phyloP scores from a whole-genome alignment of 305 asterid species.

The Solanum chacoense region DNA sequence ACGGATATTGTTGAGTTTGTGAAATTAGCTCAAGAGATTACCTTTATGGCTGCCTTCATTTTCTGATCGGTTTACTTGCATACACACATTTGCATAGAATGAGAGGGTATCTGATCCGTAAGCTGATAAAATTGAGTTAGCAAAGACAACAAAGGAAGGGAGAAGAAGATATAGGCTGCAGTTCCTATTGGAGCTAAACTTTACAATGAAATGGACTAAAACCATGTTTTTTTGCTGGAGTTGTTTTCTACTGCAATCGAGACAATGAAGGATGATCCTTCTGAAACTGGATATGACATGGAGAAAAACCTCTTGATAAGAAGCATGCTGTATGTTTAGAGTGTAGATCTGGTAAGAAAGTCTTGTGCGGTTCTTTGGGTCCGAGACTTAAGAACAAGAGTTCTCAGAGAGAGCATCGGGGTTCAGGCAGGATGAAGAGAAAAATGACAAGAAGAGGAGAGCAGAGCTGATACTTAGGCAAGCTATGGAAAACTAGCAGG shows the following conservation, averaged over 20 bases:
- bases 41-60: constrained; percentile 81
- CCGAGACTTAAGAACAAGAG: constrained; percentile 47
- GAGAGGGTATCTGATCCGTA: constrained; percentile 61
- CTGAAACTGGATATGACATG: constrained; percentile 44
- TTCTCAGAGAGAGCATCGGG: constrained; percentile 32
- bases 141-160: constrained; percentile 74
- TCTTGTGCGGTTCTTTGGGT: constrained; percentile 58
- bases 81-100: constrained; percentile 64
- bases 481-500: constrained; percentile 61
- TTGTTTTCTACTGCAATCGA: constrained; percentile 28
- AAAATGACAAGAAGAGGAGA: constrained; percentile 74
- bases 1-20: constrained; percentile 7
- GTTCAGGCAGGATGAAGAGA: constrained; percentile 67
- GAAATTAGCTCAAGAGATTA: not conserved
- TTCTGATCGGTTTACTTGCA: constrained; percentile 66
- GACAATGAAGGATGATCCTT: constrained; percentile 22
- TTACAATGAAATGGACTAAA: constrained; percentile 3
- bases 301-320: constrained; percentile 33
- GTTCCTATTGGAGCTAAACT: constrained; percentile 26
- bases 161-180: constrained; percentile 24
- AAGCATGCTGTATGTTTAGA: constrained; percentile 53
- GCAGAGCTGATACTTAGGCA: constrained; percentile 69
- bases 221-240: constrained; percentile 15
- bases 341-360: constrained; percentile 45
- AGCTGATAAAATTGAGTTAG: constrained; percentile 64